Base-by-base conservation (phyloP, 2,329 filamentous ascomycete genomes). In the Eutypa lata region DNA sequence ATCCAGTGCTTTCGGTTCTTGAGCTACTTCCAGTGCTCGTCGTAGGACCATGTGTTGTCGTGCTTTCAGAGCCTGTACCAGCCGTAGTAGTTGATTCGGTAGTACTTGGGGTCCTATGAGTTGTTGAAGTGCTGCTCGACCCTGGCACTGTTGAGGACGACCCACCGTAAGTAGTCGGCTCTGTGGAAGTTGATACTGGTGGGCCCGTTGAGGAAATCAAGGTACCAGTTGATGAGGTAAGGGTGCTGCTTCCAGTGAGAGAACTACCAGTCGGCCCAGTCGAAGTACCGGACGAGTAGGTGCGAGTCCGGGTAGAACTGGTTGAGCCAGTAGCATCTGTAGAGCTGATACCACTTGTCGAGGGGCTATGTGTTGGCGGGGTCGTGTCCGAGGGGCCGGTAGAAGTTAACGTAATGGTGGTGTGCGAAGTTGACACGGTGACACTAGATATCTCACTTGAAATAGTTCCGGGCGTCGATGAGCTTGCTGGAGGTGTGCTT, bases 291-390 rank as follows among this genome's bases (percentile, higher is more conserved):
- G 42, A 50, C 26, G 56, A 45, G 45, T 59, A 53, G 10, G 52
- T 53, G n/a, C 57, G 38, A 49, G 53, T 53, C 56, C 54, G 58
- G 18, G 56, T 59, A 53, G 56, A 58, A 38, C 53, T 48, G 38
- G 50, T 45, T 13, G 49, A 51, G n/a, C 21, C 19, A 13, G 22
- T 26, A 28, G 42, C 13, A 45, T 16, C 22, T 7, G 56, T 59
- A 19, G 53, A 54, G 52, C 57, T 60, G 13, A 38, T 33, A 35
- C 44, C 40, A 13, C 31, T 37, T 3, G 38, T 48, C n/a, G 13
- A 14, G 35, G 7, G 35, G 7, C 35, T 4, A 18, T 16, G n/a
- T n/a, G 35, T 18, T 8, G 51, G 55, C 13, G 56, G 55, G 2
- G 37, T 22, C n/a, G 49, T 53, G n/a, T 43, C 43, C 6, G 55